Evolutionary conservation across 2,329 filamentous ascomycete genomes (phyloP).

Genomic region (Neonectria sp.): DNA sequence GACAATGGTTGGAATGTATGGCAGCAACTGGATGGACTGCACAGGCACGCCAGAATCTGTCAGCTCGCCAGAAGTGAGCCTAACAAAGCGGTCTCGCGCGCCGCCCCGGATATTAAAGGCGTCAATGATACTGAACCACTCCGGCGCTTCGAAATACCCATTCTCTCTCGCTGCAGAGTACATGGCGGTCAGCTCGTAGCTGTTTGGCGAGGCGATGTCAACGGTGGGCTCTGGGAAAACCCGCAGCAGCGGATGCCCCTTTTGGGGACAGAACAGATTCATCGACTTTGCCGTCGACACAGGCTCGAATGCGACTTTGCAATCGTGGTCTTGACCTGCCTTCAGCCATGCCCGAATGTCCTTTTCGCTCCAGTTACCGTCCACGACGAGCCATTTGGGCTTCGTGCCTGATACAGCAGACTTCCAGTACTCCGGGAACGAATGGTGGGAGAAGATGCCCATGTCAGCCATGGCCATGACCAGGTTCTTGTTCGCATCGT

Average conservation of each 20-base stretch:
- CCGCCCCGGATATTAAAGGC: constrained; percentile 78
- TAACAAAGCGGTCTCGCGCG: constrained; percentile 80
- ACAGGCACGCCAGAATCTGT: constrained; percentile 88
- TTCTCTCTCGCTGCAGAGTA: constrained; percentile 77
- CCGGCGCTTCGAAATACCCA: constrained; percentile 76
- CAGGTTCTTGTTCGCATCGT: constrained; percentile 86
- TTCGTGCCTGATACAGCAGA: constrained; percentile 68
- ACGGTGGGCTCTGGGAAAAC: constrained; percentile 76
- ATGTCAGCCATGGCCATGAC: constrained; percentile 97
- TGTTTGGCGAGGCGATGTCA: constrained; percentile 86
- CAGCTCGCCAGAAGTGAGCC: constrained; percentile 75
- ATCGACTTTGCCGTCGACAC: constrained; percentile 87
- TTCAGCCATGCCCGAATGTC: constrained; percentile 78
- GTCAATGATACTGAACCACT: constrained; percentile 88
- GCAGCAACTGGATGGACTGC: constrained; percentile 86
- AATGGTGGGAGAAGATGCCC: constrained; percentile 79
- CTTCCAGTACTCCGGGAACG: constrained; percentile 71
- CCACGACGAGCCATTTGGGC: constrained; percentile 86
- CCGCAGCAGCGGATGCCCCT: constrained; percentile 56
- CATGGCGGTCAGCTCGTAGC: constrained; percentile 85
- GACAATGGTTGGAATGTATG: constrained; percentile 87
- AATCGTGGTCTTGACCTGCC: constrained; percentile 69
- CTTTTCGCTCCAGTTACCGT: constrained; percentile 85
- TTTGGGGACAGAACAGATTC: constrained; percentile 72
- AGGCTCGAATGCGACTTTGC: constrained; percentile 85